phyloP scores from a whole-genome alignment of 306 rosid species.

The Trifolium dubium region DNA sequence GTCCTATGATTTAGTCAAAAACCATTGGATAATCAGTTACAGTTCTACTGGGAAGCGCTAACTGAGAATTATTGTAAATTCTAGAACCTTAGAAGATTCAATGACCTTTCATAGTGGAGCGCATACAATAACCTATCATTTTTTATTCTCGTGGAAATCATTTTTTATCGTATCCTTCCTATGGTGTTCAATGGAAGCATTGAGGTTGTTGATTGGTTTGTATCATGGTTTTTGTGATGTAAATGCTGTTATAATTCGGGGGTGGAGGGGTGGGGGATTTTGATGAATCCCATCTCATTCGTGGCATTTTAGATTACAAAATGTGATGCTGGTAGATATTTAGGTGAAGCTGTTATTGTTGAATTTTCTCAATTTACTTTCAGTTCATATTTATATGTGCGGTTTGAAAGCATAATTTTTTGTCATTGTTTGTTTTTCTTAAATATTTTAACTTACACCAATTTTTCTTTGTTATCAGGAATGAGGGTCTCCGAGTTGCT shows the following conservation, averaged over 20 bases:
- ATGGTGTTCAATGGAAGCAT: conserved; percentile 21
- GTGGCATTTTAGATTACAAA: conserved; percentile 2
- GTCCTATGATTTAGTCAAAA: conserved; percentile 2
- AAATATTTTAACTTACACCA: background rate
- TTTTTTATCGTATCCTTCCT: background rate
- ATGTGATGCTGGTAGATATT: background rate
- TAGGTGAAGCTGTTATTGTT: conserved; percentile 1
- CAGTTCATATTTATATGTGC: conserved; percentile 7
- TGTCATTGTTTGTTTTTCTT: background rate
- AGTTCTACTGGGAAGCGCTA: conserved; percentile 4
- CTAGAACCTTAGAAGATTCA: conserved; percentile 5
- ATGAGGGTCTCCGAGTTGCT: conserved; percentile 98
- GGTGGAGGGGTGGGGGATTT: background rate
- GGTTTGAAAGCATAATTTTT: background rate
- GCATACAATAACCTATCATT: background rate
- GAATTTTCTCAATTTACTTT: background rate
- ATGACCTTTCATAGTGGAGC: background rate
- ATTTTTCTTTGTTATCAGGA: conserved; percentile 53
- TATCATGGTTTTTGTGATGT: conserved; percentile 7
- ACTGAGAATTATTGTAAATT: background rate
- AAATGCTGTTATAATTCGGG: conserved; percentile 26
- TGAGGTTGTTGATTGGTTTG: conserved; percentile 6
- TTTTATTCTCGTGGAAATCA: background rate
- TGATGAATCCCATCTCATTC: conserved; percentile 3
- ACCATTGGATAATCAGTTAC: background rate